Base-by-base conservation (phyloP, 495 filamentous ascomycete genomes). In the Physcia stellaris region DNA sequence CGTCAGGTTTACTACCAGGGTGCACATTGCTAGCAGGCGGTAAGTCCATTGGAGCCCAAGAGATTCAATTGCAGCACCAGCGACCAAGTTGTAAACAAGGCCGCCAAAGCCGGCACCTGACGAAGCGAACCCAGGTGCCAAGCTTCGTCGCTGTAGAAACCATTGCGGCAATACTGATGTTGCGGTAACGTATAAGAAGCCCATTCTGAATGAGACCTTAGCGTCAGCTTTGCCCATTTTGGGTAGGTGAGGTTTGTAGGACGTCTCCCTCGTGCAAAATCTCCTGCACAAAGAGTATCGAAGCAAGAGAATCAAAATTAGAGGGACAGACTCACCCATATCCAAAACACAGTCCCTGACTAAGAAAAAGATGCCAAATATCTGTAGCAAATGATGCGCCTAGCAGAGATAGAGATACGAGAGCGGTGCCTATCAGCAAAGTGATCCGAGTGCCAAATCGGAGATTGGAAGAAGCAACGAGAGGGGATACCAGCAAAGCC, bases 31-130 rank as follows among this genome's bases (percentile, higher is more conserved):
- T 5, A 83, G 58, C 29, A 84, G 72, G 1, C 84, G 71, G 50
- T 86, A 83, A 2, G 82, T 68, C 83, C 83, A 87, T 4, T 67
- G 58, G 1, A 84, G 61, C 0, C 71, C 71, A 3, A 80, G 56
- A 19, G 65, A 60, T 5, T 70, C 53, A 46, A 90, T 83, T 48
- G 69, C 62, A n/a, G 64, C 50, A 16, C 55, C 60, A 13, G 63
- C 59, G 0, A 61, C 64, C 4, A 67, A 59, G 6, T 62, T 65
- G 48, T 73, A 80, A 3, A 70, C 64, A 15, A 92, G 52, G 0
- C 85, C 85, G 10, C 80, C 80, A 20, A 87, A 63, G 12, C 84
- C 83, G n/a, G 73, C 78, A 0, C 83, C 85, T 10, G 74, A 68
- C 0, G 81, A 69, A 2, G 76, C 70, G 37, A 86, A 75, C 2